Base-by-base conservation (phyloP, 768 basidiomycete species). In the Leccinum boreale region DNA sequence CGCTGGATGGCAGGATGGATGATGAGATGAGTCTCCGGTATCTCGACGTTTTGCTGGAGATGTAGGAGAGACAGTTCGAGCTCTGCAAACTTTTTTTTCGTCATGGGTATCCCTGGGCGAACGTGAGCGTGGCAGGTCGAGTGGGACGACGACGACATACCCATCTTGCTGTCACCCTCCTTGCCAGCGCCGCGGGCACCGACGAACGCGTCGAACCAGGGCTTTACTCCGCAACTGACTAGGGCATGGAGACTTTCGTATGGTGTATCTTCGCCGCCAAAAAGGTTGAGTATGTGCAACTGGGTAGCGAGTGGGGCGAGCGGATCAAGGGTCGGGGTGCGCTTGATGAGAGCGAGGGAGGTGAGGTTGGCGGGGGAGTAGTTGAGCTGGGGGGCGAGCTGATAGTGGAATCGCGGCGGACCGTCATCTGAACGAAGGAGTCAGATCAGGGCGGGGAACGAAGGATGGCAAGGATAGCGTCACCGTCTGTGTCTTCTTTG, bases 21-120 rank as follows among this genome's bases (percentile, higher is more conserved):
- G 62, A 91, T 79, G 29, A 98, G 85, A 64, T 94, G 89, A 4
- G 94, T 96, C 73, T 98, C 94, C 1, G 97, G 97, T 53, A 98
- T 98, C 77, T 99, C 97, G 61, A 98, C 96, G 65, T 99, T 99
- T 73, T 98, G 97, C 68, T 98, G 96, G 5, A 98, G 81, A 70
- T 99, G 97, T 2, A 98, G 78, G 15, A 98, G 77, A 2, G 93
- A 94, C 10, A 98, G 76, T 72, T 99, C 96, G 55, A 98, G 86
- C 66, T 99, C 97, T 8, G 97, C 96, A 68, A 98, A 98, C 75
- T 98, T 98, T 80, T 95, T 95, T 84, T 98, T 98, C 48, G 96
- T 94, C 82, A 97, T 92, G 3, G 97, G 97, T 57, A 99, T 98
- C 51, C 87, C 87, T 84, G 33, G 56, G 24, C 50, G 24, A 6